Conservation (phyloP, 345 rosid species). For the Aurinia saxatilis region DNA sequence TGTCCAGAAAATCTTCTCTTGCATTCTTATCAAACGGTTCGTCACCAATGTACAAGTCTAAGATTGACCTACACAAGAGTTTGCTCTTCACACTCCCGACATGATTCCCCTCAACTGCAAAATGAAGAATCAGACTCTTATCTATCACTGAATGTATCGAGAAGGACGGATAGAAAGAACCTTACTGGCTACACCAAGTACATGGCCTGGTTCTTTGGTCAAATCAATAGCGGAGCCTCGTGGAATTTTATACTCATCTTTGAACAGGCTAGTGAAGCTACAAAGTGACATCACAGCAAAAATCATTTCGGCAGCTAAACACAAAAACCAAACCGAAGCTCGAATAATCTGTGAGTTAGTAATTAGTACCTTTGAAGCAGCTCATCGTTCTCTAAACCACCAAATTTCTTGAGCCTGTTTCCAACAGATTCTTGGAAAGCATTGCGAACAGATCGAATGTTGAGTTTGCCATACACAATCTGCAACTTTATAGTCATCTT, state of each 20-base stretch:
- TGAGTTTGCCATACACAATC: constrained; percentile 63
- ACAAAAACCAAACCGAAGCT: not conserved
- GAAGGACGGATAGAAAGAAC: not conserved
- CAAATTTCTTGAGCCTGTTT: constrained; percentile 66
- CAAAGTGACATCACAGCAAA: constrained; percentile 3
- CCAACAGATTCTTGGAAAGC: constrained; percentile 87
- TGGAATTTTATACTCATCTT: constrained; percentile 90
- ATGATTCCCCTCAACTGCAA: constrained; percentile 66
- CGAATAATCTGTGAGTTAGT: not conserved
- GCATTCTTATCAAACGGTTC: constrained; percentile 72
- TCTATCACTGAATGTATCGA: not conserved
- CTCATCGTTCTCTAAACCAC: constrained; percentile 50
- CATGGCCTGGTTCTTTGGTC: constrained; percentile 55
- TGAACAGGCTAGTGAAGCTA: constrained; percentile 82
- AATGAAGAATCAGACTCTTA: not conserved
- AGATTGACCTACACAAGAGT: constrained; percentile 58
- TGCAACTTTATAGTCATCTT: constrained; percentile 70
- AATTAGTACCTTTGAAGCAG: constrained; percentile 78
- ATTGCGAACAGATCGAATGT: constrained; percentile 62
- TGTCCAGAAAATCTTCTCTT: constrained; percentile 60
- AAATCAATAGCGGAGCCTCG: constrained; percentile 64
- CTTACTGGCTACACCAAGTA: constrained; percentile 66
- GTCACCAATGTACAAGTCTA: constrained; percentile 79
- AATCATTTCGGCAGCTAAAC: not conserved
- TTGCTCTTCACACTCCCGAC: constrained; percentile 78